A percentile compares a stretch with the other conserved stretches of the same genome.
These are phyloP conservation scores for Trichoderma polysporum DNA, from an alignment of 2,329 filamentous ascomycete species.

Conservation along the genomic window DNA sequence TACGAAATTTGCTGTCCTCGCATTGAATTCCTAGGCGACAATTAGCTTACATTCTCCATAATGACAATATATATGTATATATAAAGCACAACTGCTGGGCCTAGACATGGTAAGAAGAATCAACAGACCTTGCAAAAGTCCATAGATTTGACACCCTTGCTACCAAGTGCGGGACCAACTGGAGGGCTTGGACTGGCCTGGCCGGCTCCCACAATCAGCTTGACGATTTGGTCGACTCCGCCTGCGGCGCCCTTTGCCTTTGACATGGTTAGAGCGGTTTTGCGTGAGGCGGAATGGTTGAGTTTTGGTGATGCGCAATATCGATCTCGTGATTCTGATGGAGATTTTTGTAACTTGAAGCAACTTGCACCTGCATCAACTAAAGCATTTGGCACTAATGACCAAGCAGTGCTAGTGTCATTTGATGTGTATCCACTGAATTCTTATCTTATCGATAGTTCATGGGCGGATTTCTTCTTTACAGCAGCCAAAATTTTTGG, in stretches of 20 bases:
- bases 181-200: slow-evolving; percentile 93
- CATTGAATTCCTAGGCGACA: slow-evolving; percentile 82
- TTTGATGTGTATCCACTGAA: neutral
- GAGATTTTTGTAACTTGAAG: slow-evolving; percentile 29
- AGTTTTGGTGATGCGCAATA: slow-evolving; percentile 4
- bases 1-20: slow-evolving; percentile 80
- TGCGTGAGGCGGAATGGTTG: slow-evolving; percentile 21
- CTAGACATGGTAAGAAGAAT: too few species aligned
- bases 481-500: slow-evolving; percentile 29
- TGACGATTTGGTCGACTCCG: slow-evolving; percentile 74
- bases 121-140: slow-evolving; percentile 90
- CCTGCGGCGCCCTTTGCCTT: slow-evolving; percentile 45
- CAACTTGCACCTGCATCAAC: neutral
- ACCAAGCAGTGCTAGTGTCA: slow-evolving; percentile 13
- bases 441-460: slow-evolving; percentile 19
- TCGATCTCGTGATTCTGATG: slow-evolving; percentile 8
- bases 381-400: neutral
- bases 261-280: slow-evolving; percentile 47
- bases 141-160: slow-evolving; percentile 98
- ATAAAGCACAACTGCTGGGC: neutral
- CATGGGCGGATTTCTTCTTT: slow-evolving; percentile 24
- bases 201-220: slow-evolving; percentile 94
- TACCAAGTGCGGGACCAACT: slow-evolving; percentile 92
- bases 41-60: neutral
- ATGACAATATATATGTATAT: neutral